Evolutionary conservation across 345 rosid species (phyloP), one percentile per base, ranked within the genome.

Genomic region (Corymbia maculata): DNA sequence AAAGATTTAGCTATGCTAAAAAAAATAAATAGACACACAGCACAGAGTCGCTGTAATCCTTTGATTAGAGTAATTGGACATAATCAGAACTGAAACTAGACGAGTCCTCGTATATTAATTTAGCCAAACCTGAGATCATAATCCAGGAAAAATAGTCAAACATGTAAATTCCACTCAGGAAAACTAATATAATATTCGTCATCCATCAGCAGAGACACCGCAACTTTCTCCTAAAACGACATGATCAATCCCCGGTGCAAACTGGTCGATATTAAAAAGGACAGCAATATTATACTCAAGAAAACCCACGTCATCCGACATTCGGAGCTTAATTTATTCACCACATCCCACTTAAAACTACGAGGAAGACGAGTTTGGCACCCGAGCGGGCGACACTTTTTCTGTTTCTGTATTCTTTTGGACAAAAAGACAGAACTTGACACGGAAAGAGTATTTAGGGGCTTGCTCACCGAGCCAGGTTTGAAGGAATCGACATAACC

Each of bases 401-500:
- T 7, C 21, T 4, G 21, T 66, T 30, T 15, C 21, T 30, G 30
- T 32, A 4, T 15, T 66, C 7, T 4, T 66, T 66, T 2, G 10
- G 5, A 7, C 7, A 66, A 66, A 7, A 12, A 13, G 42, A 15
- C 79, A 66, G 79, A 66, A 66, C 32, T 66, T 66, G 42, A 66
- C 79, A 66, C 16, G 70, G 13, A 64, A 64, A n/a, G 70, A 28
- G 6, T n/a, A 3, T n/a, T 1, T 5, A 28, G 70, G 53, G 17
- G 70, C 36, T 28, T 28, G 36, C 70, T 64, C 70, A 64, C 70
- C 70, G 70, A 64, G 28, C 70, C 70, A 28, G 70, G 36, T 64
- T 7, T 28, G 70, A 94, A 92, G 64, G 90, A 92, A 52, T 24
- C 6, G 19, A 94, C 16, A 94, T 91, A 28, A n/a, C 4, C 30